Base-by-base conservation (phyloP, 345 rosid genomes). In the Dimocarpus longan region DNA sequence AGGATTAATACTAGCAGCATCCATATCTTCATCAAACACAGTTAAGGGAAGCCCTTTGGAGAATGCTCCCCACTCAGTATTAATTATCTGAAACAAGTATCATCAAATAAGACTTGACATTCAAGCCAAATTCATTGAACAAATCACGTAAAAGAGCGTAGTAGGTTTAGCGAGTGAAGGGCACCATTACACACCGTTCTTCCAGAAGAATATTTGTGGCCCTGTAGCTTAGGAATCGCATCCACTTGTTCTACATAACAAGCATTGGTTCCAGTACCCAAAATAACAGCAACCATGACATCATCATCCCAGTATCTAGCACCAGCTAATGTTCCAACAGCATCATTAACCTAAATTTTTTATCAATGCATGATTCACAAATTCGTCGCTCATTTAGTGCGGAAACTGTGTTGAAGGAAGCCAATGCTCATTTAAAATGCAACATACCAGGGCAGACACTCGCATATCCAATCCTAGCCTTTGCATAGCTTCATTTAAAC, bases 231-330 rank as follows among this genome's bases (percentile, higher is more conserved):
- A 44, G 89, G 97, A 86, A 91, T 95, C 57, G 86, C 84, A 79
- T 88, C 80, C 59, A 81, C 85, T 74, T 87, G 85, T 67, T 95
- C 97, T 52, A 95, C 92, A 80, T 95, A 95, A 87, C 97, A 93
- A 82, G 97, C 98, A 75, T 95, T 91, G 21, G 98, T 95, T 64
- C 97, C 97, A 0, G 97, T 95, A 69, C 97, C 98, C 84, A 95
- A 86, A 84, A 95, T 95, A 66, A 95, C 98, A 77, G 96, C 95
- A 68, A 85, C 92, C 93, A 90, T 81, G 52, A 93, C 95, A 90
- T 95, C 97, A 71, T 91, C 85, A 52, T 95, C 97, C 94, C 89
- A 87, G 74, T 93, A 90, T 79, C 89, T 86, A 37, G 97, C 97
- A 80, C 97, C 97, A 4, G 94, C 97, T 80, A 95, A 82, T 75